Conservation (phyloP, 2,329 filamentous ascomycete genomes). For the Onygenales sp. region DNA sequence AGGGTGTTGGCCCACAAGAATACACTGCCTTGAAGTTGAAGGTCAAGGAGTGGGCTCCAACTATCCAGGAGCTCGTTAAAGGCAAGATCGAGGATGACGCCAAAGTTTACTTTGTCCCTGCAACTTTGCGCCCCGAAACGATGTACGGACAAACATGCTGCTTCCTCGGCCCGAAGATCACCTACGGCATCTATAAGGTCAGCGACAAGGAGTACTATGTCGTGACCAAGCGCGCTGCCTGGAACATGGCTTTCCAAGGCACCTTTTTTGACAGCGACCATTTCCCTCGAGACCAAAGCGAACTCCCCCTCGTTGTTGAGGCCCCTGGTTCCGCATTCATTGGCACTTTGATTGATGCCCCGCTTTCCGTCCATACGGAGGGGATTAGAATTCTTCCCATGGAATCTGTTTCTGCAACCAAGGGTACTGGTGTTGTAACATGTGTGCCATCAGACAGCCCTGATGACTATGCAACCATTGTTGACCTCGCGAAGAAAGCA, state of each 20-base stretch:
- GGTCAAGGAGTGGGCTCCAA: conserved; percentile 78
- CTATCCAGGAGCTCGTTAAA: conserved; percentile 60
- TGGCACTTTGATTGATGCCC: conserved; percentile 81
- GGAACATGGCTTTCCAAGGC: conserved; percentile 94
- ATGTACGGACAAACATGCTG: conserved; percentile 98
- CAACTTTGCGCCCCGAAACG: conserved; percentile 88
- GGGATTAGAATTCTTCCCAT: conserved; percentile 87
- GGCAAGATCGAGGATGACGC: conserved; percentile 70
- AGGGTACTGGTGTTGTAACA: conserved; percentile 94
- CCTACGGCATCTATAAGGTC: conserved; percentile 79
- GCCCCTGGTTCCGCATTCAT: conserved; percentile 70
- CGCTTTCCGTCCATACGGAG: conserved; percentile 73
- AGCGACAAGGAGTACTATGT: conserved; percentile 73
- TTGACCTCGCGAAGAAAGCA: conserved; percentile 85
- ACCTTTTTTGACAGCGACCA: conserved; percentile 53
- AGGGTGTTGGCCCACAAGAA: conserved; percentile 77
- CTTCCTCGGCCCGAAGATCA: conserved; percentile 84
- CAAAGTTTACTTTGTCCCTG: conserved; percentile 80
- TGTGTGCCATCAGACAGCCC: conserved; percentile 93
- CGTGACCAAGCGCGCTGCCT: conserved; percentile 69
- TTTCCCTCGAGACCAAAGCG: conserved; percentile 53
- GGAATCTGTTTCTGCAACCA: conserved; percentile 83
- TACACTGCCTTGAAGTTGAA: conserved; percentile 89
- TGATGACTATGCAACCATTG: conserved; percentile 84
- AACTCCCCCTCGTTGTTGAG: conserved; percentile 64